These are phyloP conservation scores for Plasmodium gonderi DNA, from an alignment of 169 alveolate species.

Conservation along the genomic window DNA sequence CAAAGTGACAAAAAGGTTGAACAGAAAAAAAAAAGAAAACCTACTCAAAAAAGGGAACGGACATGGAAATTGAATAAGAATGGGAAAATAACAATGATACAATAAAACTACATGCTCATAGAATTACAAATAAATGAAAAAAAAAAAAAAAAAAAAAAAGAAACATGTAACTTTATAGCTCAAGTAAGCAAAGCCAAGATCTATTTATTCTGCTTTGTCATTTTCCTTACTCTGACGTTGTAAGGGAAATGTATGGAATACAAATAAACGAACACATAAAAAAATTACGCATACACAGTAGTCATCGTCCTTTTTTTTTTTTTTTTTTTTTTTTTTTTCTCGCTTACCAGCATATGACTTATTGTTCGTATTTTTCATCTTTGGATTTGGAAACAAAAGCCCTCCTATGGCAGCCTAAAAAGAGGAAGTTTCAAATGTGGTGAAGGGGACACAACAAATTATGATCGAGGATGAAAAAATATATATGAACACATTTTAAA, in stretches of 20 bases:
- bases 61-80: neutral
- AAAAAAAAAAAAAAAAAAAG: too few species aligned
- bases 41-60: constrained; percentile 55
- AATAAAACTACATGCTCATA: too few species aligned
- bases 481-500: too few species aligned
- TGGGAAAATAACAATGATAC: neutral
- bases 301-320: neutral
- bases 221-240: too few species aligned
- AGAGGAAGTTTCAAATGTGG: neutral
- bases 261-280: neutral
- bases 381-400: constrained; percentile 23
- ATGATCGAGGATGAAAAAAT: too few species aligned
- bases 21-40: constrained; percentile 41
- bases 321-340: neutral
- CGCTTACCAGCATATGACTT: constrained; percentile 35
- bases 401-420: constrained; percentile 70
- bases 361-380: constrained; percentile 29
- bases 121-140: too few species aligned
- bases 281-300: neutral
- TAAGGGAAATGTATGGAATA: too few species aligned
- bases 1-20: constrained; percentile 34
- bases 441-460: neutral
- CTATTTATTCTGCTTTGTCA: too few species aligned
- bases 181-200: too few species aligned
- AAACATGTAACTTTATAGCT: too few species aligned